Evolutionary conservation across 345 rosid genomes (phyloP).

Genomic region (Salix exigua): DNA sequence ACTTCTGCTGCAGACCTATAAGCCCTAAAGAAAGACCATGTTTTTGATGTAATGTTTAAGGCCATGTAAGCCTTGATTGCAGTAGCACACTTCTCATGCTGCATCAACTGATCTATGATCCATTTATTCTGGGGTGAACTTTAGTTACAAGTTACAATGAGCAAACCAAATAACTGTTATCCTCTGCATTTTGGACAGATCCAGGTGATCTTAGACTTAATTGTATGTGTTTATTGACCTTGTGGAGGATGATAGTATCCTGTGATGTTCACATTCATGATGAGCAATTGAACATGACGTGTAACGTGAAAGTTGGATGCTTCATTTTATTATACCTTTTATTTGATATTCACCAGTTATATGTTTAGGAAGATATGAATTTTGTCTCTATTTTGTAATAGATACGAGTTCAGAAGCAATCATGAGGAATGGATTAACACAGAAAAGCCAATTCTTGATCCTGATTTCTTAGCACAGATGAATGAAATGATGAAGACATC

Average conservation of each 20-base stretch:
- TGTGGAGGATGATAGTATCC: not conserved
- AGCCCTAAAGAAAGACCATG: too few species aligned
- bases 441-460: constrained; percentile 67
- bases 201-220: not conserved
- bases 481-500: constrained; percentile 38
- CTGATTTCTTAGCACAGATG: constrained; percentile 46
- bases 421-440: constrained; percentile 73
- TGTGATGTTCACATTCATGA: not conserved
- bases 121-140: too few species aligned
- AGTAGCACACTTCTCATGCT: too few species aligned
- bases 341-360: not conserved
- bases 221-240: not conserved
- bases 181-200: not conserved
- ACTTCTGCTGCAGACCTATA: too few species aligned
- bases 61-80: too few species aligned
- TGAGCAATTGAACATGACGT: not conserved
- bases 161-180: constrained; percentile 1
- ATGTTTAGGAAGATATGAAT: not conserved
- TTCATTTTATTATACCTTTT: not conserved
- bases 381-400: constrained; percentile 30
- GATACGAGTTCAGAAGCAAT: constrained; percentile 65
- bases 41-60: too few species aligned
- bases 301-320: not conserved
- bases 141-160: not conserved
- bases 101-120: too few species aligned